Base-by-base conservation (phyloP, 345 rosid genomes). In the Hibiscus mutabilis region DNA sequence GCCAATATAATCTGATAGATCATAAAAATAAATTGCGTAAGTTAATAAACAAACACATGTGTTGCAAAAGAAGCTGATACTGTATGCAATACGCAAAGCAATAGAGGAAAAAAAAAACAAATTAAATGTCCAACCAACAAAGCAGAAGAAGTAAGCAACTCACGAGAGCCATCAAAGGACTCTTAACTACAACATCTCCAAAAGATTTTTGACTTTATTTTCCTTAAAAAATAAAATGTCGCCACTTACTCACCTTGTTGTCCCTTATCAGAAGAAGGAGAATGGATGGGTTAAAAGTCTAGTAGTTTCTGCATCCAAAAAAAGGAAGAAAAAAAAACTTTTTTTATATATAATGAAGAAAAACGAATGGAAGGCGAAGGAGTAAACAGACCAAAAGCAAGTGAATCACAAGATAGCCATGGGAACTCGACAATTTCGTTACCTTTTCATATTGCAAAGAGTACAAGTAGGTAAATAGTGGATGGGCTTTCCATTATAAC, bases 41-140 rank as follows among this genome's bases (percentile, higher is more conserved):
- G 69, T 72, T 22, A 82, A 73, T 69, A 66, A 72, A 67, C 61
- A 73, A 22, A 66, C 73, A 58, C 72, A 78, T 70, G 27, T 72
- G 70, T 69, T 74, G 76, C 60, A 76, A 73, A 79, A 66, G 79
- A 67, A 33, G 15, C n/a, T 73, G 68, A 66, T 67, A 71, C 68
- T 67, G 68, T 33, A 64, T 69, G 73, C 80, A 75, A 62, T 55
- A 31, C 63, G 75, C 75, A 80, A 79, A 73, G 75, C 73, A 11
- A 69, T 35, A 6, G 31, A 40, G 31, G 4, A 4, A 16, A 57
- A 19, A 57, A 19, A 74, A 60, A 75, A 56, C 62, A 63, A 81
- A 84, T 78, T 79, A 80, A 86, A 82, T 85, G 83, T 75, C 81
- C 91, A 87, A 86, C 91, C 83, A 84, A 72, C 79, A 88, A 87